Evolutionary conservation across 352 stramenopile species (phyloP).

Genomic region (Globisporangium polare): DNA sequence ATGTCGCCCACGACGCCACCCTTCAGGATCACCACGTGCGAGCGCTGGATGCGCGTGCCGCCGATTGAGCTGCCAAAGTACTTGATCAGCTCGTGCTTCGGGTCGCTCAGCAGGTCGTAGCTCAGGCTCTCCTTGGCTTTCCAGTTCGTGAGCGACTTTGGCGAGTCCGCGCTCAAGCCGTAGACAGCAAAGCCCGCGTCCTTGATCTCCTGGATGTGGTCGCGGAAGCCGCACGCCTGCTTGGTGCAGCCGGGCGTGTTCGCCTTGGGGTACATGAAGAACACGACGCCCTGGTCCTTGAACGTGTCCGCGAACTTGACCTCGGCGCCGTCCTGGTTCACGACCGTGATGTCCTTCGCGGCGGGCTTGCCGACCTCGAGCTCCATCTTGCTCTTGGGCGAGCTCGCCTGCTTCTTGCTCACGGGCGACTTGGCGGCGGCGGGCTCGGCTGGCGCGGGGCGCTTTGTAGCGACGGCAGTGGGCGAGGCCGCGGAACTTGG

Average conservation of each 20-base stretch:
- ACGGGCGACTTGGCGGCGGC: constrained; percentile 24
- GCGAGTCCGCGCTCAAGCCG: constrained; percentile 70
- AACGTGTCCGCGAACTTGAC: constrained; percentile 65
- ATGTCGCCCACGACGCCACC: constrained; percentile 78
- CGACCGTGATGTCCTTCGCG: constrained; percentile 59
- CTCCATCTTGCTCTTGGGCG: constrained; percentile 17
- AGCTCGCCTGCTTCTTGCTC: constrained; percentile 42
- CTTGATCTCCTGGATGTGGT: constrained; percentile 81
- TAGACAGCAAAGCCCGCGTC: constrained; percentile 79
- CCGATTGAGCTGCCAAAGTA: constrained; percentile 84
- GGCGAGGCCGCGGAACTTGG: constrained; percentile 10
- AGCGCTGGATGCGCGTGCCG: constrained; percentile 77
- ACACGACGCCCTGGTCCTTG: constrained; percentile 75
- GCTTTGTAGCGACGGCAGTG: constrained; percentile 38
- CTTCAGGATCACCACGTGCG: constrained; percentile 80
- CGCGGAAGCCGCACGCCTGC: constrained; percentile 84
- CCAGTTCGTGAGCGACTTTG: constrained; percentile 72
- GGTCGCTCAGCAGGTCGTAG: constrained; percentile 82
- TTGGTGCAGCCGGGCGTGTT: constrained; percentile 88
- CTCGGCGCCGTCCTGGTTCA: constrained; percentile 63
- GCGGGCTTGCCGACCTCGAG: constrained; percentile 45
- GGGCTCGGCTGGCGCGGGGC: constrained; percentile 18
- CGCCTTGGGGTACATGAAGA: constrained; percentile 88
- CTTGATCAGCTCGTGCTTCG: constrained; percentile 76
- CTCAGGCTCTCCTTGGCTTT: constrained; percentile 73